Evolutionary conservation across 2,329 filamentous ascomycete species (phyloP).

Genomic region (Exophiala spinifera): DNA sequence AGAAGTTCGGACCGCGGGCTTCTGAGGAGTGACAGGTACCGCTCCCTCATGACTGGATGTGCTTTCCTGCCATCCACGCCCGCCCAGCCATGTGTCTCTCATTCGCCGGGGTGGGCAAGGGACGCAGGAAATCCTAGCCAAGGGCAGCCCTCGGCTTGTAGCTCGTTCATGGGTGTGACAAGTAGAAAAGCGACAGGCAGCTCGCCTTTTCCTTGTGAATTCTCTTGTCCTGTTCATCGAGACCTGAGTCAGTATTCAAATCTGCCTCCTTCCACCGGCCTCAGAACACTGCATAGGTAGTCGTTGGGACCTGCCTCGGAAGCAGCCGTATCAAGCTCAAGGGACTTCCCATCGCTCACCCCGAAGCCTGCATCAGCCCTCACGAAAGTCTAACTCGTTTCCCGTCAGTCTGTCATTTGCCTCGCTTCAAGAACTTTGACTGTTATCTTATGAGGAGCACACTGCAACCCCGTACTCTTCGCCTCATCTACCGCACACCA

Average conservation of each 20-base stretch:
- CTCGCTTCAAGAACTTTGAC: no score
- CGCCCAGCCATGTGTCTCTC: neutral
- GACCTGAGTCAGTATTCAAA: neutral
- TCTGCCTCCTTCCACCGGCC: neutral
- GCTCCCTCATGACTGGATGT: neutral
- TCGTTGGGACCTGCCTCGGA: neutral
- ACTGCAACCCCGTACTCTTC: no score
- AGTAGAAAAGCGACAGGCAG: constrained; percentile 14
- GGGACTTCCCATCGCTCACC: no score
- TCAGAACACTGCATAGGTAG: neutral
- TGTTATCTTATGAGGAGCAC: no score
- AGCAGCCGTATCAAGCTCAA: no score
- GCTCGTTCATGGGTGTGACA: constrained; percentile 14
- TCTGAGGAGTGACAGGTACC: neutral
- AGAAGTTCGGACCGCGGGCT: constrained; percentile 1
- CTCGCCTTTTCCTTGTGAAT: constrained; percentile 4
- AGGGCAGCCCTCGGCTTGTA: neutral
- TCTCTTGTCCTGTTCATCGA: neutral
- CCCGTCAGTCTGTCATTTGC: no score
- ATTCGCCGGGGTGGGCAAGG: neutral
- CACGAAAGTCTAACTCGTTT: neutral
- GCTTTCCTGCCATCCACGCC: neutral
- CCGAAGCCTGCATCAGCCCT: neutral
- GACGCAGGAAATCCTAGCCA: neutral
- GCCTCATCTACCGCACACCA: no score